Base-by-base conservation (phyloP, 768 basidiomycete genomes). In the Arthromyces matolae region DNA sequence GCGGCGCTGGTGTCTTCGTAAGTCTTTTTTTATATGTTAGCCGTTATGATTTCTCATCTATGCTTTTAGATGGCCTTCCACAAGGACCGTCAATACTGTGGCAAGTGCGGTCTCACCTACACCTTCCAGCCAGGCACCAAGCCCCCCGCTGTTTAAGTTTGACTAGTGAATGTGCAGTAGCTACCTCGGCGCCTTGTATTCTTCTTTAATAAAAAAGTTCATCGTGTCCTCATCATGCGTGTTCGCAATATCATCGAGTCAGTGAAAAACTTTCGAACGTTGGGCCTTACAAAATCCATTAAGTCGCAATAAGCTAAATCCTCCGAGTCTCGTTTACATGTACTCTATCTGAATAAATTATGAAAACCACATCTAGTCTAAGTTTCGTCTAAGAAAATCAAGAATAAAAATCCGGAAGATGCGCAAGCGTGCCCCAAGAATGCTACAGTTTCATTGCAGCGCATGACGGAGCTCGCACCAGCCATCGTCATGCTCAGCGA, bases 21-120 rank as follows among this genome's bases (percentile, higher is more conserved):
- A 52, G 86, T 73, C 13, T 28, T n/a, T n/a, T 18, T 20, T 23
- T 8, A 18, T 8, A 20, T 18, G 14, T 10, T 44, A 10, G 42
- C 1, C 18, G 19, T 14, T 23, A 9, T 28, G 42, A 20, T 58
- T 56, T 22, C 52, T 69, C 35, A 63, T 3, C 32, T 38, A 39
- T 8, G 10, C 48, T 39, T 43, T 56, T 64, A 88, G 93, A 98
- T 98, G 95, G 93, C 93, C 52, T 93, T 93, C 84, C 95, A 99
- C 81, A 80, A 89, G 59, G 92, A 97, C 72, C 86, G 95, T 59
- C 95, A 97, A 73, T 94, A 95, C 73, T 98, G 94, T 70, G 94
- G 95, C 73, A 91, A 91, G 75, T 93, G 90, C 54, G 89, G 88
- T 39, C 68, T 92, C 71, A 91, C 89, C 42, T 91, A 90, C 77